These are phyloP conservation scores for Candida takata DNA, from an alignment of 805 yeast genomes.

Conservation along the genomic window DNA sequence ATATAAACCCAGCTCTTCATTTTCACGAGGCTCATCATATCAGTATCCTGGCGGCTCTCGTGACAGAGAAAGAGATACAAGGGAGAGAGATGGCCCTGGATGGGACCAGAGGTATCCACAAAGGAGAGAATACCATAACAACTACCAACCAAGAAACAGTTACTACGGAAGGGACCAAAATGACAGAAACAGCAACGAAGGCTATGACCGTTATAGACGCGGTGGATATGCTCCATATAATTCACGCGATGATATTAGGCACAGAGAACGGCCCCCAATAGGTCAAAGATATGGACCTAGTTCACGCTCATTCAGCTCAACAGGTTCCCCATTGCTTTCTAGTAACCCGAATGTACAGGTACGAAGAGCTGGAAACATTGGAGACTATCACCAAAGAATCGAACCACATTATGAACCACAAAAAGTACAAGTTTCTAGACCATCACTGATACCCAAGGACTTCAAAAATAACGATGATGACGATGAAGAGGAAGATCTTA, in stretches of 20 bases:
- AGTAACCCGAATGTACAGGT: not conserved
- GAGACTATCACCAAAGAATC: not conserved
- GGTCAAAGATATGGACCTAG: not conserved
- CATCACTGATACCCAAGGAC: constrained; percentile 23
- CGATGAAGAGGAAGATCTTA: constrained; percentile 17
- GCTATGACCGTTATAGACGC: no score
- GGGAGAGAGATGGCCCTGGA: constrained; percentile 1
- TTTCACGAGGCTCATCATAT: constrained; percentile 1
- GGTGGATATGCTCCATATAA: constrained; percentile 2
- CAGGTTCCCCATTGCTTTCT: not conserved
- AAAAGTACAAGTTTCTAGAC: constrained; percentile 7
- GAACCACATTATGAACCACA: not conserved
- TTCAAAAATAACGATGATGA: constrained; percentile 21
- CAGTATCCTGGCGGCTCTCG: constrained; percentile 1
- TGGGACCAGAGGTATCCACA: not conserved
- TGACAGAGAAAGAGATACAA: constrained; percentile 2
- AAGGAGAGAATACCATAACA: constrained; percentile 1
- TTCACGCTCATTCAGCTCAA: not conserved
- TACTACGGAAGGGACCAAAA: constrained; percentile 1
- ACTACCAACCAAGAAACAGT: constrained; percentile 1
- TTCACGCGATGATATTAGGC: constrained; percentile 9
- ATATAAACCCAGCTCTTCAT: constrained; percentile 4
- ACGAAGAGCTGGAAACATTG: not conserved
- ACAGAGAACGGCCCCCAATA: constrained; percentile 4
- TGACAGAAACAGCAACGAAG: not conserved